A percentile compares a stretch with the other conserved stretches of the same genome.
Conservation (phyloP, 768 basidiomycete genomes). For the Naganishia vaughanmartiniae region DNA sequence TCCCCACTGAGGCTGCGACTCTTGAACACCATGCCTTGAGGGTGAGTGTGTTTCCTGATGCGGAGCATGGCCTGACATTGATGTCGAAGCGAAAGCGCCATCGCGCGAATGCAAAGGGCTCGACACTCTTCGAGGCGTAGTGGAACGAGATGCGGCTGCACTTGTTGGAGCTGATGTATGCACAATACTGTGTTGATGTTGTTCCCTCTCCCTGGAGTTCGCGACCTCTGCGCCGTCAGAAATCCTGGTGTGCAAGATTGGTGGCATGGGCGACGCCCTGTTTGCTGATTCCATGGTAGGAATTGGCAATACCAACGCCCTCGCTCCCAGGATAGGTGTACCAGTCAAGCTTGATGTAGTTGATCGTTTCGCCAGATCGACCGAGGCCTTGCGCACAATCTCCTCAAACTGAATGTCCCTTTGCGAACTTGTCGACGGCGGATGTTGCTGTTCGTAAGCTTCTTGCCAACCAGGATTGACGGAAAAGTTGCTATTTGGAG, state of each 20-base stretch:
- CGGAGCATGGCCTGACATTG: not conserved
- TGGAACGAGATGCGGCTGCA: not conserved
- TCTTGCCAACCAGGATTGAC: not conserved
- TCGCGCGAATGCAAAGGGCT: not conserved
- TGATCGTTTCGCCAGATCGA: constrained; percentile 11
- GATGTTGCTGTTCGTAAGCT: not conserved
- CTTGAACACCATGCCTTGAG: not conserved
- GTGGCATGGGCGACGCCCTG: no score
- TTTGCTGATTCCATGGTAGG: not conserved
- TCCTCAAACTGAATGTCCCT: constrained; percentile 18
- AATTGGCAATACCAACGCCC: not conserved
- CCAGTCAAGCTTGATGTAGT: constrained; percentile 8
- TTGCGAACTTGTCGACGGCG: not conserved
- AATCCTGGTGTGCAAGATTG: not conserved
- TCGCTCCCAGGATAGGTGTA: not conserved
- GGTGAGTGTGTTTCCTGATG: not conserved
- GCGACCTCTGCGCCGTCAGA: not conserved
- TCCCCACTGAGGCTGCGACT: not conserved
- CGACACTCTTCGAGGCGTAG: not conserved
- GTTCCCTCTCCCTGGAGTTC: constrained; percentile 7
- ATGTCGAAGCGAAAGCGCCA: not conserved
- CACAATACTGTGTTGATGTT: not conserved
- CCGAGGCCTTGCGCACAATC: constrained; percentile 10
- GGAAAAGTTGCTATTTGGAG: not conserved
- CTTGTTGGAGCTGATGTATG: not conserved